Percentiles rank a stretch among this genome's conserved stretches.
Conservation (phyloP, 805 yeast genomes). For the Hyphopichia homilentoma region DNA sequence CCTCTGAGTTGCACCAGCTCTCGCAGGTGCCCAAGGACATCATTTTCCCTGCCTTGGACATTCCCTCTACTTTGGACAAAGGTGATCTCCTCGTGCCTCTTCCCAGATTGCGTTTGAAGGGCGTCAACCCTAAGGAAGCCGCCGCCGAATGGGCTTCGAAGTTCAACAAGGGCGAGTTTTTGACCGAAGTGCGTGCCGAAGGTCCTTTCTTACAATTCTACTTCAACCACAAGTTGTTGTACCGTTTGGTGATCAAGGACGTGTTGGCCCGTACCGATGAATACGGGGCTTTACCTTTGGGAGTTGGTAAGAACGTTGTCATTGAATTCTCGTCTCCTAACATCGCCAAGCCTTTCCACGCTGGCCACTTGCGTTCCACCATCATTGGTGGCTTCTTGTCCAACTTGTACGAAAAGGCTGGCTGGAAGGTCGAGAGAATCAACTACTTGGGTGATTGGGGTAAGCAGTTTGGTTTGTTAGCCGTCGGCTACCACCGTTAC, state of each 20-base stretch:
- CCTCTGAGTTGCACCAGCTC: constrained; percentile 69
- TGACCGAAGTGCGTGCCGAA: constrained; percentile 70
- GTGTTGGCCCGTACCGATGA: constrained; percentile 54
- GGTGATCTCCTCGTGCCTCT: constrained; percentile 92
- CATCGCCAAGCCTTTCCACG: constrained; percentile 99
- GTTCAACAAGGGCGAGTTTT: constrained; percentile 69
- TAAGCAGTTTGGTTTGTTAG: constrained; percentile 94
- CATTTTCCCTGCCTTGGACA: constrained; percentile 82
- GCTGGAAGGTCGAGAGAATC: constrained; percentile 89
- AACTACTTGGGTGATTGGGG: constrained; percentile 99
- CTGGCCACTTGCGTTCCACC: constrained; percentile 97
- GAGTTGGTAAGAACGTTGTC: constrained; percentile 63
- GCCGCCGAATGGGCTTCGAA: constrained; percentile 68
- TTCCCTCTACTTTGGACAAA: constrained; percentile 79
- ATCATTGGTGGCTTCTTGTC: constrained; percentile 95
- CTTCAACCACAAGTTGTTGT: constrained; percentile 64
- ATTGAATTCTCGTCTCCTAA: constrained; percentile 97
- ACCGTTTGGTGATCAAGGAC: constrained; percentile 66
- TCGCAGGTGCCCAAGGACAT: constrained; percentile 67
- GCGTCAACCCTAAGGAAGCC: constrained; percentile 77
- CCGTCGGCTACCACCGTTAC: constrained; percentile 84
- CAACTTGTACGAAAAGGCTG: constrained; percentile 83
- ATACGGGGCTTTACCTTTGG: constrained; percentile 76
- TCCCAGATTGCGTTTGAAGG: constrained; percentile 78
- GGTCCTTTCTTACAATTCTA: constrained; percentile 92